phyloP scores from a whole-genome alignment of 305 asterid genomes.

The Striga hermonthica region DNA sequence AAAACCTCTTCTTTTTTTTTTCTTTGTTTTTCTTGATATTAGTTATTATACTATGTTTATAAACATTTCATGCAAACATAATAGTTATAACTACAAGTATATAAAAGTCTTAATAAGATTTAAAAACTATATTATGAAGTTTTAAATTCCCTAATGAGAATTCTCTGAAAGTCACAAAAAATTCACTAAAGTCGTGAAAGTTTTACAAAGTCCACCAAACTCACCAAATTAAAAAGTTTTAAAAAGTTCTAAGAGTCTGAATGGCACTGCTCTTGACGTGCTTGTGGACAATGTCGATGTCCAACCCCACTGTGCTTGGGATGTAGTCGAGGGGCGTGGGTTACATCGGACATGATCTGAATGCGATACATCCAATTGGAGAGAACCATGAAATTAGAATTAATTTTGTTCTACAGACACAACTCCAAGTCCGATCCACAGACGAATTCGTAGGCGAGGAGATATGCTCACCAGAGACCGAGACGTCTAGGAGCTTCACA shows the following conservation, averaged over 20 bases:
- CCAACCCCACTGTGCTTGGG: slow-evolving; percentile 69
- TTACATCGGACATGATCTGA: slow-evolving; percentile 77
- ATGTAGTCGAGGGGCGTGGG: slow-evolving; percentile 84
- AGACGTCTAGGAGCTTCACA: slow-evolving; percentile 67
- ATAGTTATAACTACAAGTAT: too few relatives aligned
- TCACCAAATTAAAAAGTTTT: too few relatives aligned
- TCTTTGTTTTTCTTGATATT: too few relatives aligned
- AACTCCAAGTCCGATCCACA: slow-evolving; percentile 56
- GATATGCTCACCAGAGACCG: slow-evolving; percentile 65
- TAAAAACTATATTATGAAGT: too few relatives aligned
- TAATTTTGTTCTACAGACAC: slow-evolving; percentile 63
- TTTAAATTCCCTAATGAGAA: too few relatives aligned
- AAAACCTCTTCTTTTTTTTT: too few relatives aligned
- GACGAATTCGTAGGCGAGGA: slow-evolving; percentile 72
- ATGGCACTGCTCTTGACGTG: slow-evolving; percentile 82
- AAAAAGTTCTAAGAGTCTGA: not conserved
- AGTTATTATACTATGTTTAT: too few relatives aligned
- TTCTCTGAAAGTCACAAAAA: too few relatives aligned
- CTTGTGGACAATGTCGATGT: slow-evolving; percentile 70
- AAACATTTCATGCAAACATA: too few relatives aligned
- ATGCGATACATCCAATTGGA: slow-evolving; percentile 83
- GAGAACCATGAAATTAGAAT: slow-evolving; percentile 66
- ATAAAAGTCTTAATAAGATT: too few relatives aligned
- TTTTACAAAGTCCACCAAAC: too few relatives aligned
- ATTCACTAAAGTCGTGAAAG: too few relatives aligned